Base-by-base conservation (phyloP, 148 eudicot species). In the Amaranthus palmeri region DNA sequence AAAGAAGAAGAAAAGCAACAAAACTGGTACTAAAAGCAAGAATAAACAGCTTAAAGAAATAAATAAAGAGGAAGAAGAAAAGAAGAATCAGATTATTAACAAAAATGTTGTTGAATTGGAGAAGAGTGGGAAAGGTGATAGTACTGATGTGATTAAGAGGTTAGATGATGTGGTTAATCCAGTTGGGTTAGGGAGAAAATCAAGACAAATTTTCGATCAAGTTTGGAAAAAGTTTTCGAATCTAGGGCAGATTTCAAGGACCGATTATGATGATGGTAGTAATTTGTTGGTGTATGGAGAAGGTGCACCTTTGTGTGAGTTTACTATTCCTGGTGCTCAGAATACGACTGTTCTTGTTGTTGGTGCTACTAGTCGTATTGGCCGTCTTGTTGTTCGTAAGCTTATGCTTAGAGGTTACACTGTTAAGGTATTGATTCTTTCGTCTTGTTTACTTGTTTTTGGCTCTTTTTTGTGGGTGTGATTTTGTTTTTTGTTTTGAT, bases 351-450 rank as follows among this genome's bases (percentile, higher is more conserved):
- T 93, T 63, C 97, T 93, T 54, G 98, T 93, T 4, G 93, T 89
- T 10, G 98, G 98, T 57, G 98, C 98, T 52, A 93, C 97, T 54
- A 91, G 98, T 78, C 91, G 98, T 10, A 96, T 91, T 17, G 98
- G 98, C 17, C 86, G 97, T 45, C 88, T 93, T 46, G 97, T 93
- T 18, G 91, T 93, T 70, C 83, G 98, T 14, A 93, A 93, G 80
- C 98, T 93, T 72, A 93, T 93, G 98, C 96, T 93, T 70, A 83
- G 98, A 68, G 98, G 98, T 41, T 93, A 93, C 83, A 76, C 81
- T 45, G 98, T 93, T 76, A 93, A 93, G 95, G 96, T 92, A 77
- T 6, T 41, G 10, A 6, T 48, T 45, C 4, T 12, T 48, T 72
- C 41, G 41, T 65, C 41, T 64, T 17, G 25, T 53, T 5, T 25